Conservation (phyloP, 2,329 filamentous ascomycete species). For the Colletotrichum gloeosporioides region DNA sequence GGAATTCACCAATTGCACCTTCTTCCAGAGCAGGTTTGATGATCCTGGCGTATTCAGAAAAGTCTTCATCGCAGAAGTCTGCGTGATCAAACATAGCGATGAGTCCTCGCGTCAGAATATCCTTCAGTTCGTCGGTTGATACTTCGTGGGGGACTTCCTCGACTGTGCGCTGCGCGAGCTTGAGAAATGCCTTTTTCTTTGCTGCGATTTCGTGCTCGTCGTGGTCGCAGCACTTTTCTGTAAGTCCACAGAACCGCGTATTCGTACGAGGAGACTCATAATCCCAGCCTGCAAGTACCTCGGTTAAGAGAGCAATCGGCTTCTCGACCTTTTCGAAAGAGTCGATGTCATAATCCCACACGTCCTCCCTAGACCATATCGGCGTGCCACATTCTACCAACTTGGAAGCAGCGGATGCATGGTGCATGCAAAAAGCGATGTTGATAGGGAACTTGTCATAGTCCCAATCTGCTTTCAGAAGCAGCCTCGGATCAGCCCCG, state of each 20-base stretch:
- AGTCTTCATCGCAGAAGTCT: neutral
- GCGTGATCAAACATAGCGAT: neutral
- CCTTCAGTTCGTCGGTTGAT: neutral
- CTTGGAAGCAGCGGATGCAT: neutral
- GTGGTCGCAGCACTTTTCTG: neutral
- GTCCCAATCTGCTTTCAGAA: neutral
- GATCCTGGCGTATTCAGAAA: neutral
- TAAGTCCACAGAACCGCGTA: neutral
- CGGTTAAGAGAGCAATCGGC: neutral
- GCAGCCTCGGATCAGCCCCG: neutral
- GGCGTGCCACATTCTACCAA: neutral
- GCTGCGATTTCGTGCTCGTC: neutral
- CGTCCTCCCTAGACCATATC: neutral
- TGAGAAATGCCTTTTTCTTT: neutral
- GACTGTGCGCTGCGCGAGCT: neutral
- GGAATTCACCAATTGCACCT: rapidly evolving
- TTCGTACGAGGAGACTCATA: neutral
- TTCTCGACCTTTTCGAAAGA: neutral
- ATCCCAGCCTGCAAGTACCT: neutral
- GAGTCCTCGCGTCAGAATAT: neutral
- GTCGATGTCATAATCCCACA: neutral
- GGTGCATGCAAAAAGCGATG: neutral
- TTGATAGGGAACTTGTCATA: rapidly evolving
- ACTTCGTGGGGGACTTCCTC: neutral
- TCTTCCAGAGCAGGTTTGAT: rapidly evolving